Evolutionary conservation across 257 asterid genomes (phyloP).

Genomic region (Solanum etuberosum): DNA sequence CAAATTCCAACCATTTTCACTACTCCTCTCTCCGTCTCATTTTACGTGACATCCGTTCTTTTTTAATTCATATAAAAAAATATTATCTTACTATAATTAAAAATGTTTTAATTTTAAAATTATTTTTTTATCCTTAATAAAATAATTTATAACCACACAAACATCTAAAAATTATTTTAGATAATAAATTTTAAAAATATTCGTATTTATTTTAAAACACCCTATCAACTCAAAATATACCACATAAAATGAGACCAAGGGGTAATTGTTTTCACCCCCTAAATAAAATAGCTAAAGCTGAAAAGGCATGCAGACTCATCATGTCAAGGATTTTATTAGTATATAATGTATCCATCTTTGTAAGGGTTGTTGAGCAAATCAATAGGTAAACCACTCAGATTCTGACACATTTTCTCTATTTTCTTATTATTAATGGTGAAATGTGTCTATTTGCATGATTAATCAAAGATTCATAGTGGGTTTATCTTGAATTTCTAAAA

Average conservation of each 20-base stretch:
- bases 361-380: slow-evolving; percentile 14
- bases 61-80: too few relatives aligned
- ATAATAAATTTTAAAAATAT: too few relatives aligned
- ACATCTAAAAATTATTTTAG: too few relatives aligned
- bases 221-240: too few relatives aligned
- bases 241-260: too few relatives aligned
- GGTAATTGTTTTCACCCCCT: background rate
- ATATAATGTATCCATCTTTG: background rate
- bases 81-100: too few relatives aligned
- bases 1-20: background rate
- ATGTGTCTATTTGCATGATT: background rate
- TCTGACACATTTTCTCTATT: background rate
- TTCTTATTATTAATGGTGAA: background rate
- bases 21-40: too few relatives aligned
- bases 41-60: too few relatives aligned
- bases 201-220: too few relatives aligned
- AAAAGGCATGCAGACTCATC: background rate
- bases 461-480: background rate
- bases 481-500: background rate
- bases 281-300: background rate
- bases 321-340: background rate
- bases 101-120: too few relatives aligned
- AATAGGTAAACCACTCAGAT: slow-evolving; percentile 9
- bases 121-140: too few relatives aligned
- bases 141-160: too few relatives aligned